Conservation (phyloP, 1,284 basidiomycete genomes). For the Mycosarcoma maydis region DNA sequence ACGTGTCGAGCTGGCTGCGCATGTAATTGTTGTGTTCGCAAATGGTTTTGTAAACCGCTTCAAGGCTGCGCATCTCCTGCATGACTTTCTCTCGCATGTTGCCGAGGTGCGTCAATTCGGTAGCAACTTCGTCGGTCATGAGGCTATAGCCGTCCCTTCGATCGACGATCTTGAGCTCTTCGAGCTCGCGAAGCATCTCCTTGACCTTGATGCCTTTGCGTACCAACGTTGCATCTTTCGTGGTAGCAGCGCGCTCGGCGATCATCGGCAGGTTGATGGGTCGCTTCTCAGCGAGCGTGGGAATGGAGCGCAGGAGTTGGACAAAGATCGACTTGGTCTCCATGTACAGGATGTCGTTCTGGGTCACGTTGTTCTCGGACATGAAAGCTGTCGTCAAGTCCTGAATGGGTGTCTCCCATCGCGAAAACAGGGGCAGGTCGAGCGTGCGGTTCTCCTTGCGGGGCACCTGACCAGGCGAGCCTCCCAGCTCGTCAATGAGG, state of each 20-base stretch:
- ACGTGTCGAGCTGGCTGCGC: slow-evolving; percentile 94
- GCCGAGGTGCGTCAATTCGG: slow-evolving; percentile 93
- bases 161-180: slow-evolving; percentile 88
- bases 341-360: slow-evolving; percentile 99
- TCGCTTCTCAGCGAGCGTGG: slow-evolving; percentile 78
- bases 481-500: slow-evolving; percentile 91
- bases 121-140: slow-evolving; percentile 95
- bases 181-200: slow-evolving; percentile 95
- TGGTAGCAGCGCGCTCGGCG: slow-evolving; percentile 93
- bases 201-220: slow-evolving; percentile 98
- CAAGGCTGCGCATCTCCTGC: slow-evolving; percentile 88
- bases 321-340: slow-evolving; percentile 99
- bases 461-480: slow-evolving; percentile 90
- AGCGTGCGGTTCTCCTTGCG: slow-evolving; percentile 96
- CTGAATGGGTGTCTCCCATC: slow-evolving; percentile 99
- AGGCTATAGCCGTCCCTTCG: slow-evolving; percentile 83
- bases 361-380: slow-evolving; percentile 89
- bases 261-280: slow-evolving; percentile 89
- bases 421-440: slow-evolving; percentile 90
- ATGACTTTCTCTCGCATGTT: slow-evolving; percentile 96
- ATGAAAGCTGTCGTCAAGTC: slow-evolving; percentile 95
- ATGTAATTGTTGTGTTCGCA: slow-evolving; percentile 99
- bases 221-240: slow-evolving; percentile 93
- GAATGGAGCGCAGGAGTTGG: slow-evolving; percentile 93
- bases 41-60: slow-evolving; percentile 98